Evolutionary conservation across 2,329 filamentous ascomycete species (phyloP).

Genomic region (Penicillium fuscoglaucum): DNA sequence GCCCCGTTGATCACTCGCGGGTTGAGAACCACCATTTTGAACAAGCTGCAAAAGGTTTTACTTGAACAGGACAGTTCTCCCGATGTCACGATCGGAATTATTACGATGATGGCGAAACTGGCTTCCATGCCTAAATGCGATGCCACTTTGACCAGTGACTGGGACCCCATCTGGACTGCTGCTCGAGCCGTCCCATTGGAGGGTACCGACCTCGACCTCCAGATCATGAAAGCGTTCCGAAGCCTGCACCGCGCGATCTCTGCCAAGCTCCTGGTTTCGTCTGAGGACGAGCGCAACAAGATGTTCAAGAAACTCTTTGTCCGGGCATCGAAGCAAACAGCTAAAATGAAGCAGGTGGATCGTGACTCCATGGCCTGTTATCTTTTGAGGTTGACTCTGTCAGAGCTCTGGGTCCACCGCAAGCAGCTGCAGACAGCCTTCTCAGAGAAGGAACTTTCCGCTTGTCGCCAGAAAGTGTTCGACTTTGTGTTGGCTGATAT

Average conservation of each 20-base stretch:
- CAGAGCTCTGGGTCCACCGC: constrained; percentile 36
- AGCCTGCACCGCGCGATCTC: constrained; percentile 38
- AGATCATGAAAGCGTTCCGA: constrained; percentile 40
- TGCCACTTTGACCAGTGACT: constrained; percentile 37
- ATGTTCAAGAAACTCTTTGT: constrained; percentile 39
- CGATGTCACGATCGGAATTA: constrained; percentile 33
- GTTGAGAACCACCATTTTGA: constrained; percentile 36
- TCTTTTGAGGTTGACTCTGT: constrained; percentile 37
- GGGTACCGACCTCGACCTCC: constrained; percentile 35
- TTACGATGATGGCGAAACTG: constrained; percentile 44
- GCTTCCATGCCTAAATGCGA: constrained; percentile 43
- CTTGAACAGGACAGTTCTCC: constrained; percentile 29
- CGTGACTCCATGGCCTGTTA: constrained; percentile 40
- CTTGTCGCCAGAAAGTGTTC: constrained; percentile 38
- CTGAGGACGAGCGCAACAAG: constrained; percentile 36
- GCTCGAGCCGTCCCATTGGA: constrained; percentile 37
- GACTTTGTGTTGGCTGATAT: constrained; percentile 37
- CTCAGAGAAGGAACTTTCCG: constrained; percentile 32
- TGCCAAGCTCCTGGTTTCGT: constrained; percentile 36
- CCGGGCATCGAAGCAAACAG: constrained; percentile 32
- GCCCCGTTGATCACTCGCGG: constrained; percentile 40
- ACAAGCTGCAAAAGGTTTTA: constrained; percentile 37
- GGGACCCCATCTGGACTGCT: constrained; percentile 39
- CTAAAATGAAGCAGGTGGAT: constrained; percentile 34
- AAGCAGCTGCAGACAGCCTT: constrained; percentile 32